Evolutionary conservation across 106 monocot species (phyloP), one percentile per base, ranked within the genome.

Genomic region (Acorus gramineus): DNA sequence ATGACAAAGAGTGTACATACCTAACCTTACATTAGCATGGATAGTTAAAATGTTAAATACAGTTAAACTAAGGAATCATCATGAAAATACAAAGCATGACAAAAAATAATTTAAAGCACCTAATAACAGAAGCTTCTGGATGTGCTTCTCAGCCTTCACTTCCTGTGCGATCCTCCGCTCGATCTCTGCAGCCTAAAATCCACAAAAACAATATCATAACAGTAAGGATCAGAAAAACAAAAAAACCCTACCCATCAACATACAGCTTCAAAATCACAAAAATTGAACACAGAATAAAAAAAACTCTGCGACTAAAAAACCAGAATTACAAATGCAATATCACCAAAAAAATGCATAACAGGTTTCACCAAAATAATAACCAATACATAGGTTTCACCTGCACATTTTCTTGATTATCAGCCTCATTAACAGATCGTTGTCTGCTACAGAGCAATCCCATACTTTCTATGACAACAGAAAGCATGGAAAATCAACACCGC

Each of bases 111-210:
- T 6, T 45, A 4, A 57, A 74, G 8, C 57, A 98, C 91, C 96
- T 63, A 98, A 91, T 49, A 91, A 70, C 57, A 96, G 54, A 59
- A 98, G 85, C 62, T 91, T 91, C 65, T 91, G 96, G 52, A 98
- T 87, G 68, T 87, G 90, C 48, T 91, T 87, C 66, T 98, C 96
- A 60, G 96, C 91, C 57, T 81, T 98, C 59, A 87, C 83, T 72
- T 96, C 96, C 79, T 88, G 87, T 46, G 77, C 73, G 63, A 98
- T 91, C 48, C 85, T 65, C 50, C 79, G 80, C 57, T 98, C 96
- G 55, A 98, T 88, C 70, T 85, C 87, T 71, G 75, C 83, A 77
- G 96, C 75, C 96, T 98, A 74, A 11, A 68, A 76, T 65, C 48
- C 4, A 8, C 60, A 62, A 68, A 55, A 64, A 6, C n/a, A 12